phyloP scores from a whole-genome alignment of 2,329 filamentous ascomycete species.

The Cladophialophora bantiana region DNA sequence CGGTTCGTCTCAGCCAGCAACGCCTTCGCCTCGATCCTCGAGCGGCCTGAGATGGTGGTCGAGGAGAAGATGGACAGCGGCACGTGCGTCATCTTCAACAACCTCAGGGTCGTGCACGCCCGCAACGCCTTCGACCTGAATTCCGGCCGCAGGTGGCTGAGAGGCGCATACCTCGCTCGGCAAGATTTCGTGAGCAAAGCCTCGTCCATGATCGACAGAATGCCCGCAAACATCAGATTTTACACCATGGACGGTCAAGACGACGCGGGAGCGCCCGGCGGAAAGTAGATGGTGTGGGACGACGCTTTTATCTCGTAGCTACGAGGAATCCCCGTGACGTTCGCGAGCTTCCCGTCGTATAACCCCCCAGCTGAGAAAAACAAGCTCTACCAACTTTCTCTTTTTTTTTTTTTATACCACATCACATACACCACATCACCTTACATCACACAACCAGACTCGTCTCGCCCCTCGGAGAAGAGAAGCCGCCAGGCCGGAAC shows the following conservation, averaged over 20 bases:
- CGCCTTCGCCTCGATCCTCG: constrained; percentile 67
- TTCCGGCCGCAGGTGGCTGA: constrained; percentile 77
- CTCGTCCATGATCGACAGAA: constrained; percentile 20
- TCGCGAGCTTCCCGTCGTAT: no score
- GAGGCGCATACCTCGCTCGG: constrained; percentile 80
- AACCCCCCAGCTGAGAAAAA: no score
- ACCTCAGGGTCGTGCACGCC: constrained; percentile 81
- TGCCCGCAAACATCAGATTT: constrained; percentile 21
- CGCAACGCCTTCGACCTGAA: constrained; percentile 73
- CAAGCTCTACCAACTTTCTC: no score
- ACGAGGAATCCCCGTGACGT: no score
- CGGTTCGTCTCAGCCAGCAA: constrained; percentile 54
- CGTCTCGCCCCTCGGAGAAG: no score
- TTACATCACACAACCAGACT: no score
- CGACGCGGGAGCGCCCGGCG: no score
- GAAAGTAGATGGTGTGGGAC: no score
- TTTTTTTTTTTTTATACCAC: no score
- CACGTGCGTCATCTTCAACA: constrained; percentile 93
- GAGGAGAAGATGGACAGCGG: constrained; percentile 78
- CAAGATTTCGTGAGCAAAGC: constrained; percentile 60
- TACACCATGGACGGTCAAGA: not conserved
- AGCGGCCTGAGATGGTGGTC: constrained; percentile 65
- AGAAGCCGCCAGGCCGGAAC: no score
- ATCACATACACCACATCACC: no score
- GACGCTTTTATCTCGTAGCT: no score